Percentiles rank a stretch among this genome's conserved stretches.
Conservation (phyloP, 2,329 filamentous ascomycete species). For the Aspergillus japonicus region DNA sequence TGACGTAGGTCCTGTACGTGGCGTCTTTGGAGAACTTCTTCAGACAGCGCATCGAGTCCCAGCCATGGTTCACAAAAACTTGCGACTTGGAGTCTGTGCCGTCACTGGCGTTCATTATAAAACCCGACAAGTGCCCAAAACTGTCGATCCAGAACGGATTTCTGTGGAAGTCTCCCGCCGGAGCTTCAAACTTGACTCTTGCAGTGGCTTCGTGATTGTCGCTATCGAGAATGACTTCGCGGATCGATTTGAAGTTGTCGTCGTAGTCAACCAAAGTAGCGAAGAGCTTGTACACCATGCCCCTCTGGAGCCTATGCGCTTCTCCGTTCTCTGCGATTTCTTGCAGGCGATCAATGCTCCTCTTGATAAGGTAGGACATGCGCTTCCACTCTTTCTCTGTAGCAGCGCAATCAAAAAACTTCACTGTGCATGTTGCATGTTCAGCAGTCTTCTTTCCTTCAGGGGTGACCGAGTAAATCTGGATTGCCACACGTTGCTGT, state of each 20-base stretch:
- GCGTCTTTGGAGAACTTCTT: constrained; percentile 52
- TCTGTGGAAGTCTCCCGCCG: constrained; percentile 56
- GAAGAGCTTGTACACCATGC: constrained; percentile 75
- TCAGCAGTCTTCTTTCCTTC: constrained; percentile 39
- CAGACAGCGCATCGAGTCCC: constrained; percentile 59
- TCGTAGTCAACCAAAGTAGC: constrained; percentile 58
- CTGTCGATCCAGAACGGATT: constrained; percentile 62
- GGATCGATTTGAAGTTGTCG: constrained; percentile 57
- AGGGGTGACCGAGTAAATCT: constrained; percentile 38
- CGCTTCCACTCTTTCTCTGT: constrained; percentile 27
- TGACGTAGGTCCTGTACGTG: constrained; percentile 61
- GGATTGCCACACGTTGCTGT: constrained; percentile 30
- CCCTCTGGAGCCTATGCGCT: constrained; percentile 70
- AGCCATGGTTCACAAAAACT: constrained; percentile 63
- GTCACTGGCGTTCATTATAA: constrained; percentile 61
- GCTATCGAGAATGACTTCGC: constrained; percentile 59
- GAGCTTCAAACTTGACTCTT: constrained; percentile 55
- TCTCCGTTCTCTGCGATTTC: constrained; percentile 63
- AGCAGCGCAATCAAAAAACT: constrained; percentile 31
- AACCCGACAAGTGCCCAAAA: constrained; percentile 58
- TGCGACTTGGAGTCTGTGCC: constrained; percentile 59
- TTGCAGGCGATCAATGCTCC: constrained; percentile 58
- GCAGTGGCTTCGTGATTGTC: constrained; percentile 58
- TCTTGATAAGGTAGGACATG: constrained; percentile 59
- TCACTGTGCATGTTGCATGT: constrained; percentile 38